phyloP scores from a whole-genome alignment of 176 grass and related monocot species.

The Aegilops speltoides region DNA sequence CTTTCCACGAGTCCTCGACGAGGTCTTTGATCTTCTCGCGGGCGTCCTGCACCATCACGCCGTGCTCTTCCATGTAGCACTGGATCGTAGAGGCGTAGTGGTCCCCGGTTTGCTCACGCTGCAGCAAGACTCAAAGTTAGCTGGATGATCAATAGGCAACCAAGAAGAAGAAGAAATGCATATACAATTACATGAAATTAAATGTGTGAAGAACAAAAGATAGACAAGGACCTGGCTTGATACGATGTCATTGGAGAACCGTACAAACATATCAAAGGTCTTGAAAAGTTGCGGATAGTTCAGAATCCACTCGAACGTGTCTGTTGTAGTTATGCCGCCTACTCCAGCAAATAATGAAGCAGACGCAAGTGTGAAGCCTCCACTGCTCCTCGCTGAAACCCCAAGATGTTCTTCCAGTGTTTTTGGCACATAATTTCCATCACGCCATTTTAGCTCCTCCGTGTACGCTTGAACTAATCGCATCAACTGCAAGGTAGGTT shows the following conservation, averaged over 20 bases:
- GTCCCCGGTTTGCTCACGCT: constrained; percentile 38
- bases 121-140: background rate
- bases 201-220: background rate
- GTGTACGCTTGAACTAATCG: constrained; percentile 14
- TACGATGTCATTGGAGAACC: constrained; percentile 45
- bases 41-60: background rate
- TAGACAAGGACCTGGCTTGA: constrained; percentile 29
- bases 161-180: background rate
- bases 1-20: constrained; percentile 41
- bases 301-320: constrained; percentile 33
- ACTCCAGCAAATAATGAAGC: constrained; percentile 36
- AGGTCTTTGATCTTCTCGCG: constrained; percentile 32
- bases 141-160: background rate
- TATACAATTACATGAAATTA: background rate
- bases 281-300: constrained; percentile 29
- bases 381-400: constrained; percentile 27
- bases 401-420: constrained; percentile 39
- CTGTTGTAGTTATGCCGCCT: background rate
- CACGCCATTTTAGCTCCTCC: constrained; percentile 46
- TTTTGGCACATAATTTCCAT: constrained; percentile 27
- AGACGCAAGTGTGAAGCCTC: background rate
- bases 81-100: constrained; percentile 32
- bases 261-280: constrained; percentile 23
- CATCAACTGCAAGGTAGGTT: constrained; percentile 18
- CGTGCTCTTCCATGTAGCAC: constrained; percentile 51